A percentile compares a stretch with the other conserved stretches of the same genome.
These are phyloP conservation scores for Paramyrothecium sp. DNA, from an alignment of 2,329 filamentous ascomycete genomes.

Conservation along the genomic window DNA sequence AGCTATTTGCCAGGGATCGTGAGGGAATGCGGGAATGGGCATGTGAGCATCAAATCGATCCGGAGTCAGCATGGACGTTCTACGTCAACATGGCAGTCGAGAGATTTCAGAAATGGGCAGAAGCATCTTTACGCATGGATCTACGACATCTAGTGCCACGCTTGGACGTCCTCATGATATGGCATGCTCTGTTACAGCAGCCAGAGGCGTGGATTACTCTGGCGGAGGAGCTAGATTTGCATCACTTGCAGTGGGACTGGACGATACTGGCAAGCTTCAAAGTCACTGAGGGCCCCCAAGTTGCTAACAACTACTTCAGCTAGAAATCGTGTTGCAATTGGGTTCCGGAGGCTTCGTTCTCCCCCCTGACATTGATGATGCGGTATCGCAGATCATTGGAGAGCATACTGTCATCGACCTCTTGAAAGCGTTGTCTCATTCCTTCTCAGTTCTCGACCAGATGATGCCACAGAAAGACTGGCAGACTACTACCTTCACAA, in stretches of 20 bases:
- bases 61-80: conserved; percentile 11
- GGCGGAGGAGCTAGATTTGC: background rate
- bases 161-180: conserved; percentile 12
- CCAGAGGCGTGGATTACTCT: conserved; percentile 4
- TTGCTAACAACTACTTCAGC: too few species aligned
- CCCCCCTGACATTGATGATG: too few species aligned
- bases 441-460: too few species aligned
- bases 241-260: conserved; percentile 7
- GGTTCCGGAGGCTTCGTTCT: too few species aligned
- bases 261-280: background rate
- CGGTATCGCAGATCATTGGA: too few species aligned
- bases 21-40: conserved; percentile 9
- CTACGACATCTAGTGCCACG: conserved; percentile 7
- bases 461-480: too few species aligned
- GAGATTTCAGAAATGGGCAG: conserved; percentile 10
- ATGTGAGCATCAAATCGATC: background rate
- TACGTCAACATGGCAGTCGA: conserved; percentile 14
- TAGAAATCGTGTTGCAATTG: too few species aligned
- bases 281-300: too few species aligned
- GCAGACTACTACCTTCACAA: background rate
- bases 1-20: conserved; percentile 10
- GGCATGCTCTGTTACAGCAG: conserved; percentile 11
- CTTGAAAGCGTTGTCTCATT: too few species aligned
- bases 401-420: too few species aligned
- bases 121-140: background rate